Conservation (phyloP, 75 land plant species). For the Sequoiadendron giganteum region DNA sequence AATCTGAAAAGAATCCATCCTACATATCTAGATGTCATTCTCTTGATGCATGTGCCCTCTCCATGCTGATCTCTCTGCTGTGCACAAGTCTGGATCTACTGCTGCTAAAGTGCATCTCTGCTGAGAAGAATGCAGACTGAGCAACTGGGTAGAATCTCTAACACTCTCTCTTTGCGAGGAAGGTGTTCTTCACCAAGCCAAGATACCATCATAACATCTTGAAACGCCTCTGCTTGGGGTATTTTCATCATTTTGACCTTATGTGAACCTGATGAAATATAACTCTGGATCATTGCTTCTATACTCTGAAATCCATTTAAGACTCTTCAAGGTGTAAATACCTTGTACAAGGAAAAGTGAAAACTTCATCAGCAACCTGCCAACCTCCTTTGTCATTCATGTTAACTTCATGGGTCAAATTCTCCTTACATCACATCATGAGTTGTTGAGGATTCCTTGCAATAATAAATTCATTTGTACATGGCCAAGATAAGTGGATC, state of each 20-base stretch:
- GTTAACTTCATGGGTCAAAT: not conserved
- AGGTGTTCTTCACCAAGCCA: not conserved
- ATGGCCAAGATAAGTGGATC: too few species aligned
- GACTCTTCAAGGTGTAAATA: not conserved
- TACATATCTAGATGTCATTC: too few species aligned
- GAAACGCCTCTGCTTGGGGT: not conserved
- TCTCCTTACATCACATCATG: too few species aligned
- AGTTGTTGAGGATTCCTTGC: too few species aligned
- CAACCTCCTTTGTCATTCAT: not conserved
- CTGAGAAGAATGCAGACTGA: too few species aligned
- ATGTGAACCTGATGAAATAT: not conserved
- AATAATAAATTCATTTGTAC: too few species aligned
- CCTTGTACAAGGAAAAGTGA: constrained; percentile 5
- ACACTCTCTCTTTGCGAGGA: not conserved
- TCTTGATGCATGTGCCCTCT: too few species aligned
- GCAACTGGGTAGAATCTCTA: not conserved
- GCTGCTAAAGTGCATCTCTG: too few species aligned
- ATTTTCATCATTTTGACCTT: too few species aligned
- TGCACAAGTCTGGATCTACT: too few species aligned
- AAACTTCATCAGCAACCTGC: not conserved
- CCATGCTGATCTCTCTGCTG: too few species aligned
- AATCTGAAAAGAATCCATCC: too few species aligned
- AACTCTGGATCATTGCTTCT: not conserved
- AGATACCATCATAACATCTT: not conserved
- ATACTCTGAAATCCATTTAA: not conserved